phyloP scores from a whole-genome alignment of 495 filamentous ascomycete species.

The Achaetomiella virescens region DNA sequence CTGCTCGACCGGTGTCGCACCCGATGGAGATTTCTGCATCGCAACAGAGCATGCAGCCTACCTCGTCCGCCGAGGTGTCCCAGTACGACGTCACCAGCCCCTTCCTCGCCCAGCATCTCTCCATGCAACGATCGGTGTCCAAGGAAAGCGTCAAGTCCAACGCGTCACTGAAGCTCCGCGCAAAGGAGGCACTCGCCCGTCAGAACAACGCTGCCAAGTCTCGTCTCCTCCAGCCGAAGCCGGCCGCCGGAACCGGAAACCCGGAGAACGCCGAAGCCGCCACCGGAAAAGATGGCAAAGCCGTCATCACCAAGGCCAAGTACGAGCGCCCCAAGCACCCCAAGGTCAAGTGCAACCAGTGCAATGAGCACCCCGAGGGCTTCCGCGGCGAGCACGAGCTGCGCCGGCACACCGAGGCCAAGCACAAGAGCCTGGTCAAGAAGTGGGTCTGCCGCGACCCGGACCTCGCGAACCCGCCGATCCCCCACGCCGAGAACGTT shows the following conservation, averaged over 20 bases:
- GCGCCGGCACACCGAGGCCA: constrained; percentile 74
- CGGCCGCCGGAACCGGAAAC: constrained; percentile 21
- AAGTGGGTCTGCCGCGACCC: constrained; percentile 67
- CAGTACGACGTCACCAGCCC: constrained; percentile 1
- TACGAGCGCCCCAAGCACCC: constrained; percentile 71
- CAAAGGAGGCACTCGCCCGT: constrained; percentile 36
- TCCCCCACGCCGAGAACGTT: constrained; percentile 38
- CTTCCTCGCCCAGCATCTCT: constrained; percentile 16
- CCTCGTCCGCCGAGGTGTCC: constrained; percentile 8
- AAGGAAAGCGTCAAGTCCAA: constrained; percentile 39
- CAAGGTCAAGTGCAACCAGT: constrained; percentile 68
- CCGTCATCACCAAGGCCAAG: constrained; percentile 59
- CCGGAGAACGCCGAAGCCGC: constrained; percentile 20
- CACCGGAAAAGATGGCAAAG: constrained; percentile 35
- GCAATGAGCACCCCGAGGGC: constrained; percentile 71
- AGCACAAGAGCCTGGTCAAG: constrained; percentile 66
- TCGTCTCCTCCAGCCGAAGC: constrained; percentile 35
- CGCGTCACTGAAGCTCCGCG: constrained; percentile 36
- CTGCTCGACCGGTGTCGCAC: no score
- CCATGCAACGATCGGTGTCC: constrained; percentile 42
- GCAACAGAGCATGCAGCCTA: constrained; percentile 22
- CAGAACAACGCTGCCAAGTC: constrained; percentile 32
- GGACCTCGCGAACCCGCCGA: constrained; percentile 21
- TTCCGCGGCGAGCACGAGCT: constrained; percentile 95
- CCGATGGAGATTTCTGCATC: constrained; percentile 35